These are phyloP conservation scores for Tubosaeta sp. DNA, from an alignment of 768 basidiomycete species.

Conservation along the genomic window DNA sequence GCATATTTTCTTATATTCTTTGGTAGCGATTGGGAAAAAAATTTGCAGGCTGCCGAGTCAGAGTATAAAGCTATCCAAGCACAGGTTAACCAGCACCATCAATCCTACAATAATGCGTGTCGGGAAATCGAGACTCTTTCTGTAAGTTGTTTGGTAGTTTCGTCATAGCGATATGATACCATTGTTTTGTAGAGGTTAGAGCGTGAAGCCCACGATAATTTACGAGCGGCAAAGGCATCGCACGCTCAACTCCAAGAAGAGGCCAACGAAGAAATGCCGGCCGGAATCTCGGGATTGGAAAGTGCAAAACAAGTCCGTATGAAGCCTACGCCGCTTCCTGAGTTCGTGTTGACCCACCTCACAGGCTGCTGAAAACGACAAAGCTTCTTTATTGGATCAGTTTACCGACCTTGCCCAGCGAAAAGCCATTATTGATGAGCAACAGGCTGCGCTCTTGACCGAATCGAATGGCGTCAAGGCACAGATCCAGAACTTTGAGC, in stretches of 20 bases:
- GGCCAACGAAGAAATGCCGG: slow-evolving; percentile 66
- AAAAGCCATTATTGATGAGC: slow-evolving; percentile 45
- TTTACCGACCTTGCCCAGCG: slow-evolving; percentile 42
- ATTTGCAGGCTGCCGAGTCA: slow-evolving; percentile 36
- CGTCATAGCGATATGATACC: not conserved
- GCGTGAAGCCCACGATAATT: slow-evolving; percentile 18
- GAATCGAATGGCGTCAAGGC: slow-evolving; percentile 44
- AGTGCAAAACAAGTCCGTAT: slow-evolving; percentile 48
- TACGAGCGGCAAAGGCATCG: slow-evolving; percentile 32
- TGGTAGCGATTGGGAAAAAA: slow-evolving; percentile 44
- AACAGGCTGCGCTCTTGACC: slow-evolving; percentile 39
- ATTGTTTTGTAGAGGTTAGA: slow-evolving; percentile 14
- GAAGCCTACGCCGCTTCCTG: not conserved
- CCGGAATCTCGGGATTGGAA: slow-evolving; percentile 54
- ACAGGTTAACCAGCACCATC: slow-evolving; percentile 26
- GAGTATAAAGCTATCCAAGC: slow-evolving; percentile 31
- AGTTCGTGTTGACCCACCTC: not conserved
- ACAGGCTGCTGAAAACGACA: slow-evolving; percentile 57
- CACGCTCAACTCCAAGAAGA: slow-evolving; percentile 49
- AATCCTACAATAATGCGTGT: slow-evolving; percentile 28
- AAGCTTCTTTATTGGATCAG: slow-evolving; percentile 43
- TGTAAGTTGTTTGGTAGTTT: slow-evolving; percentile 24
- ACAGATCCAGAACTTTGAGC: slow-evolving; percentile 50
- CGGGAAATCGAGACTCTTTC: slow-evolving; percentile 30
- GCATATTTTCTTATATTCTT: not conserved